Percentiles rank a stretch among this genome's conserved stretches.
These are phyloP conservation scores for Dittrichia graveolens DNA, from an alignment of 129 eudicot species.

Conservation along the genomic window DNA sequence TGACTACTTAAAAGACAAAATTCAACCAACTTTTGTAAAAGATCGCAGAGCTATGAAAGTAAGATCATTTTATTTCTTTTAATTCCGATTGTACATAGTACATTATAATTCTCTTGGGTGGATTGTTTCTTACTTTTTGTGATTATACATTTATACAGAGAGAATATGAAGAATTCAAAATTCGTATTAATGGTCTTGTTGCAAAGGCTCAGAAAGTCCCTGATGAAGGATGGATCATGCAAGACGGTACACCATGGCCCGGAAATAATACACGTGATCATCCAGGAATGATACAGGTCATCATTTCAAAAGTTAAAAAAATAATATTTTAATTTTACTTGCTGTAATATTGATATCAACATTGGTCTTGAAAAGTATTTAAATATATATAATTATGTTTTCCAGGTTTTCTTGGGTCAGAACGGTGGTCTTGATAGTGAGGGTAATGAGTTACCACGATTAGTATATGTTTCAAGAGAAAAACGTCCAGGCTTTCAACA, in stretches of 20 bases:
- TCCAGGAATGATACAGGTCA: slow-evolving; percentile 99
- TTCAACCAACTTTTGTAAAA: slow-evolving; percentile 91
- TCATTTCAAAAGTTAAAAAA: slow-evolving; percentile 7
- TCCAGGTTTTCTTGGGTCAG: slow-evolving; percentile 93
- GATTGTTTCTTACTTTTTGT: not conserved
- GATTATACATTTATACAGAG: slow-evolving; percentile 48
- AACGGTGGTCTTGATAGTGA: slow-evolving; percentile 98
- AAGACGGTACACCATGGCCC: slow-evolving; percentile 99
- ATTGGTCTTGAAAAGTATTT: not conserved
- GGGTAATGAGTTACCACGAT: slow-evolving; percentile 89
- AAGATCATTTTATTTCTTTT: slow-evolving; percentile 1
- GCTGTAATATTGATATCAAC: not conserved
- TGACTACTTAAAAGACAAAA: slow-evolving; percentile 91
- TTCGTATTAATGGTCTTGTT: slow-evolving; percentile 91
- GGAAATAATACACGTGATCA: slow-evolving; percentile 98
- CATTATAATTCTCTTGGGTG: slow-evolving; percentile 2
- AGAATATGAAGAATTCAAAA: slow-evolving; percentile 96
- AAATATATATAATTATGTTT: not conserved
- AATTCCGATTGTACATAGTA: not conserved
- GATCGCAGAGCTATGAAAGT: slow-evolving; percentile 99
- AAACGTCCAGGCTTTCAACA: slow-evolving; percentile 97
- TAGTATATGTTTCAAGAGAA: slow-evolving; percentile 97
- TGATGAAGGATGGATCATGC: slow-evolving; percentile 99
- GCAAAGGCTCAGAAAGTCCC: slow-evolving; percentile 92
- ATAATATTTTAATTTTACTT: not conserved